Conservation (phyloP, 2,329 filamentous ascomycete species). For the Ophidiomyces ophidiicola region DNA sequence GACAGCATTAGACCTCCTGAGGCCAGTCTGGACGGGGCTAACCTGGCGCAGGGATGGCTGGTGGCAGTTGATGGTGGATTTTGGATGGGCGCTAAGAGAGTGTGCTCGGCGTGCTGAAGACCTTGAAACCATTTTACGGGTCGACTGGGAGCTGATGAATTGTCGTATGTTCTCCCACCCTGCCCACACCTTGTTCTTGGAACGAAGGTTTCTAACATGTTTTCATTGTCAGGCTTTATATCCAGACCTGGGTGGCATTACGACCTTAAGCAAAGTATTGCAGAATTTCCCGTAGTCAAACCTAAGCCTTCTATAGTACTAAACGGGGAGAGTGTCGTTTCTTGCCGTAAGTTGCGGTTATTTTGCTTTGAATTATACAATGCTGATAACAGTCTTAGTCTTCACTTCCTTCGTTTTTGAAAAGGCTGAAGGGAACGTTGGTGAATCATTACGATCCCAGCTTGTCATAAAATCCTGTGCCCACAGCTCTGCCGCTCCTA, state of each 20-base stretch:
- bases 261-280: slow-evolving; percentile 38
- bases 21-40: slow-evolving; percentile 43
- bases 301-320: slow-evolving; percentile 37
- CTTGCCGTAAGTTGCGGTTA: slow-evolving; percentile 33
- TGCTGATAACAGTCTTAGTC: slow-evolving; percentile 27
- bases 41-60: slow-evolving; percentile 51
- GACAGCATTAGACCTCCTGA: slow-evolving; percentile 41
- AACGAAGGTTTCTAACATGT: slow-evolving; percentile 5
- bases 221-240: slow-evolving; percentile 24
- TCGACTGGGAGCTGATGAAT: slow-evolving; percentile 46
- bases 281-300: slow-evolving; percentile 26
- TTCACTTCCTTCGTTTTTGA: slow-evolving; percentile 42
- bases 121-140: slow-evolving; percentile 38
- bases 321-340: slow-evolving; percentile 37
- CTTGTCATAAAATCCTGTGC: slow-evolving; percentile 41
- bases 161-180: slow-evolving; percentile 20
- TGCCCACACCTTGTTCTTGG: neutral
- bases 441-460: slow-evolving; percentile 46
- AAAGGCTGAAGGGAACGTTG: slow-evolving; percentile 46
- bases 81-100: slow-evolving; percentile 43
- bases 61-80: slow-evolving; percentile 44
- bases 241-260: slow-evolving; percentile 29
- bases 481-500: slow-evolving; percentile 33
- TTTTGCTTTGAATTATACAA: neutral
- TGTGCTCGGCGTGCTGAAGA: slow-evolving; percentile 39